Evolutionary conservation across 1,139 yeast genomes (phyloP), one percentile per base, ranked within the genome.

Genomic region (Suhomyces ambrosiae): DNA sequence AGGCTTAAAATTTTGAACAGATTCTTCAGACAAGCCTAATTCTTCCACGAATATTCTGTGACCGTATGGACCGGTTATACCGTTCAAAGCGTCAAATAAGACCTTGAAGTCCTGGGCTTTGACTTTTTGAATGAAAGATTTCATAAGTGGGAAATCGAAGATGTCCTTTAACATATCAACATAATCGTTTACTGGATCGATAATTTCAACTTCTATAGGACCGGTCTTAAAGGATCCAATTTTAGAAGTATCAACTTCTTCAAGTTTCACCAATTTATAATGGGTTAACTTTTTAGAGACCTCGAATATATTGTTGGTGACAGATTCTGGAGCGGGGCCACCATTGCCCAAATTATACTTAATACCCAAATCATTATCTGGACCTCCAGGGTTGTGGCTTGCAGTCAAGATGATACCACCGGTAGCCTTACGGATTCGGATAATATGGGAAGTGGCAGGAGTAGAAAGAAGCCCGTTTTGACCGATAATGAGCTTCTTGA

Each of bases 351-450:
- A 73, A 64, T 92, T 92, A 72, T 92, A 92, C 71, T 92, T 92
- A 71, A 92, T 92, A 42, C 98, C 98, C 62, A 90, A 78, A 60
- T 92, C 98, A 47, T 87, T 81, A 24, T 75, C 67, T 43, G 97
- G 97, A 5, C 97, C 97, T 60, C 98, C 98, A n/a, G 98, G 98
- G 65, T 92, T 92, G 65, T 92, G 98, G 23, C 96, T 86, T 3
- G 98, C 98, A 14, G 98, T 92, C 56, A 92, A 74, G 48, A 94
- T 88, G 62, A 92, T 89, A 44, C 97, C 98, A 46, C 98, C 98
- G 7, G 97, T 90, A 17, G 54, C 56, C 7, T 45, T 51, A 50
- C 70, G 78, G 48, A 80, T 79, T 61, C 98, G 80, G 53, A 92
- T 92, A 41, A 92, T 73, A 60, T 89, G 90, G 13, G 96, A 87